Percentiles rank a stretch among this genome's conserved stretches.
Conservation (phyloP, 352 stramenopile genomes). For the Bremia lactucae region DNA sequence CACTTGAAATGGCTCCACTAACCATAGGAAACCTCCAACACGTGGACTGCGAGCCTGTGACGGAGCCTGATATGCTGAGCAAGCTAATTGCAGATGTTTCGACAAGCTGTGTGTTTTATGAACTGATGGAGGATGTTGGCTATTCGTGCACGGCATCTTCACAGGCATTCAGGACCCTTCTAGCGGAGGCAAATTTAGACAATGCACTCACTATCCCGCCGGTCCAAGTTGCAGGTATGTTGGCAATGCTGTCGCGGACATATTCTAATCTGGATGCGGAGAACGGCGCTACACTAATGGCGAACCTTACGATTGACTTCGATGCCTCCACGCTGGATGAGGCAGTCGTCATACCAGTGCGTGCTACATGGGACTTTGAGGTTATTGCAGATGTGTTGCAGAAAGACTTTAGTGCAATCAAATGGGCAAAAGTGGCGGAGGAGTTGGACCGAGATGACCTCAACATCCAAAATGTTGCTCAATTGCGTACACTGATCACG, state of each 20-base stretch:
- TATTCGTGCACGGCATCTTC: slow-evolving; percentile 73
- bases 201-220: slow-evolving; percentile 78
- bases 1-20: slow-evolving; percentile 74
- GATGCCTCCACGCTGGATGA: slow-evolving; percentile 30
- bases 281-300: slow-evolving; percentile 69
- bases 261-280: slow-evolving; percentile 53
- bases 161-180: slow-evolving; percentile 70
- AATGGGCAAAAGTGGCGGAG: slow-evolving; percentile 78
- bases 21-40: slow-evolving; percentile 81
- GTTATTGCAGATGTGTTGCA: slow-evolving; percentile 80
- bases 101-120: slow-evolving; percentile 77
- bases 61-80: slow-evolving; percentile 50
- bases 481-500: slow-evolving; percentile 66
- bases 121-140: slow-evolving; percentile 87
- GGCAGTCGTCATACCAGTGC: slow-evolving; percentile 14
- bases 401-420: slow-evolving; percentile 77
- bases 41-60: slow-evolving; percentile 62
- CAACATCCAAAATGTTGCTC: slow-evolving; percentile 42
- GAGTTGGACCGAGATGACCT: slow-evolving; percentile 77
- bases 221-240: slow-evolving; percentile 79
- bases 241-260: slow-evolving; percentile 80
- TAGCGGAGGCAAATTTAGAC: slow-evolving; percentile 70
- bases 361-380: slow-evolving; percentile 72
- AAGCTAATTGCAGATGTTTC: slow-evolving; percentile 76
- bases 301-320: slow-evolving; percentile 72